Base-by-base conservation (phyloP, 805 yeast species). In the Ogataea corticis region DNA sequence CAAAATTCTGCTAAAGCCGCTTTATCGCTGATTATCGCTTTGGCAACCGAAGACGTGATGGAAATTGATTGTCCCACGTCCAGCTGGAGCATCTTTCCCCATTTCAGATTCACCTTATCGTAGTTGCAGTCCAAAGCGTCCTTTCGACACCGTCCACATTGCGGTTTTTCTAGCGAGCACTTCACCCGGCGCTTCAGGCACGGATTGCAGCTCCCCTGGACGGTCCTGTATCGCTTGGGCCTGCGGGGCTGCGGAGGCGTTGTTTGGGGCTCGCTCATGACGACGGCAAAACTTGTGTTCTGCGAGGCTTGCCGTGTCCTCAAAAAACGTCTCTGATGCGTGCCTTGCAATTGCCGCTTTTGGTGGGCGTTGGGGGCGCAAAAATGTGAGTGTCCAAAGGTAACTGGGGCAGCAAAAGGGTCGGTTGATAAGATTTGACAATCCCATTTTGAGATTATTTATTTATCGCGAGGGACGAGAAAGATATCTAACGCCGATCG, bases 171-270 rank as follows among this genome's bases (percentile, higher is more conserved):
- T 13, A 73, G 59, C 41, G 74, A 76, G 55, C 81, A 76, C 52
- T 73, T 74, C 52, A 76, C 75, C 42, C 75, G 70, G 12, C 76
- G 61, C n/a, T 62, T 52, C 28, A 76, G 63, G 49, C 81, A 75
- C 13, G 73, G 71, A 72, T 77, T 70, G 52, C 81, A 75, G 18
- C 61, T 52, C 1, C 65, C 63, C 33, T 50, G 53, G 4, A 60
- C 64, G 0, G 60, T 55, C 37, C 65, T 48, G n/a, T 54, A 31
- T 33, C 65, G 46, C 34, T 55, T 58, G 4, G 52, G 50, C 23
- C 25, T 48, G 40, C 15, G 33, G 12, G 33, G 16, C 33, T 14
- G 17, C 10, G 9, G 16, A 5, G 33, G 11, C 5, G 18, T 5
- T 14, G 18, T 16, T 6, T 6, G 13, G 33, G 18, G 17, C 11